Conservation (phyloP, 805 yeast species). For the Starmerella ratchasimensis region DNA sequence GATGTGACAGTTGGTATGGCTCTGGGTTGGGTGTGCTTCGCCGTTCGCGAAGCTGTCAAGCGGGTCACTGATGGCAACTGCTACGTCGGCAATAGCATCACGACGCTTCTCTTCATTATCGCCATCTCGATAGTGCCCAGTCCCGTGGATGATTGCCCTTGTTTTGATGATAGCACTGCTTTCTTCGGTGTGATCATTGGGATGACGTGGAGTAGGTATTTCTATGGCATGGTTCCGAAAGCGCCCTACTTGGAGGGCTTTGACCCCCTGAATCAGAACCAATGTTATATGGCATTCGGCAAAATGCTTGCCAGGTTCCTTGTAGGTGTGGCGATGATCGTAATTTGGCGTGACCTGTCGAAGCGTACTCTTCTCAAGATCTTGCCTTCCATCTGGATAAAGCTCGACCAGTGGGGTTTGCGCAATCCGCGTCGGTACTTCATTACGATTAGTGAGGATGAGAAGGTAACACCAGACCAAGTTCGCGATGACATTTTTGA, state of each 20-base stretch:
- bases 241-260: background rate
- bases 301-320: slow-evolving; percentile 31
- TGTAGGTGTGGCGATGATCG: slow-evolving; percentile 49
- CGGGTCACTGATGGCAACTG: slow-evolving; percentile 1
- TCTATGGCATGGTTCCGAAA: too few relatives aligned
- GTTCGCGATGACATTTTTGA: slow-evolving; percentile 26
- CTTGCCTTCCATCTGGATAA: slow-evolving; percentile 46
- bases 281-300: too few relatives aligned
- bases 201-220: slow-evolving; percentile 37
- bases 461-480: slow-evolving; percentile 21
- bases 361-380: slow-evolving; percentile 49
- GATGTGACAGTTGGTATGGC: slow-evolving; percentile 57
- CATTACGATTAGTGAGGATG: slow-evolving; percentile 28
- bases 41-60: slow-evolving; percentile 36
- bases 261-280: background rate
- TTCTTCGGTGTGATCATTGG: slow-evolving; percentile 65
- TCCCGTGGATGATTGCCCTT: slow-evolving; percentile 90
- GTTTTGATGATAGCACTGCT: slow-evolving; percentile 90
- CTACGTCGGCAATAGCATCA: slow-evolving; percentile 2
- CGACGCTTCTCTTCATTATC: slow-evolving; percentile 4
- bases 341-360: slow-evolving; percentile 59
- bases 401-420: slow-evolving; percentile 27
- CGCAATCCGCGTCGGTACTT: slow-evolving; percentile 31
- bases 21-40: slow-evolving; percentile 43
- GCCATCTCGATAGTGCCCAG: slow-evolving; percentile 31